Conservation (phyloP, 1,284 basidiomycete genomes). For the Leccinum griseonigrum region DNA sequence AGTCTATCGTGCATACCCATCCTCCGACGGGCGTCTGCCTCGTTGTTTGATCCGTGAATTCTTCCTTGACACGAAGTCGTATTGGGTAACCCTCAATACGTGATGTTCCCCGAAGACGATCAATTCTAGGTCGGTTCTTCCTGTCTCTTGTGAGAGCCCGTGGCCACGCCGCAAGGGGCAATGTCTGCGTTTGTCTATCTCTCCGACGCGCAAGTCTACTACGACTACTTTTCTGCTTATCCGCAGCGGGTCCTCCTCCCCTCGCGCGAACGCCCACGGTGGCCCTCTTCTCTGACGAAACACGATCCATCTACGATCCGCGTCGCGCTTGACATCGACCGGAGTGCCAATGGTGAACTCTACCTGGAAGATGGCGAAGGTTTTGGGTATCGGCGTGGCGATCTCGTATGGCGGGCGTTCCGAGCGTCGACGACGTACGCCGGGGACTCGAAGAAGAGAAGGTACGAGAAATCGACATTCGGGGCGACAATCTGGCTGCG, state of each 20-base stretch:
- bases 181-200: conserved; percentile 80
- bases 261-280: conserved; percentile 82
- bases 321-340: conserved; percentile 71
- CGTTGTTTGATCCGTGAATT: not conserved
- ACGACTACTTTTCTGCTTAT: conserved; percentile 93
- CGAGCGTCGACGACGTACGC: conserved; percentile 43
- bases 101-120: conserved; percentile 87
- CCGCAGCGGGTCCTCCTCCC: conserved; percentile 89
- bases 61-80: not conserved
- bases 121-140: conserved; percentile 92
- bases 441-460: not conserved
- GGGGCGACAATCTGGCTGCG: conserved; percentile 53
- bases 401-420: conserved; percentile 83
- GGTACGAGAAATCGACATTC: conserved; percentile 44
- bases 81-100: conserved; percentile 83
- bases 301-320: conserved; percentile 92
- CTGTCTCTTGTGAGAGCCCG: conserved; percentile 90
- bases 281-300: conserved; percentile 87
- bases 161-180: conserved; percentile 68
- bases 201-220: conserved; percentile 91
- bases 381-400: conserved; percentile 74
- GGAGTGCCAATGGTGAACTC: conserved; percentile 76
- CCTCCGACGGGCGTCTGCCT: conserved; percentile 52
- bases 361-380: conserved; percentile 96
- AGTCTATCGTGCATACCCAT: conserved; percentile 79